phyloP scores from a whole-genome alignment of 768 basidiomycete genomes.

The Agrocybe pediades region DNA sequence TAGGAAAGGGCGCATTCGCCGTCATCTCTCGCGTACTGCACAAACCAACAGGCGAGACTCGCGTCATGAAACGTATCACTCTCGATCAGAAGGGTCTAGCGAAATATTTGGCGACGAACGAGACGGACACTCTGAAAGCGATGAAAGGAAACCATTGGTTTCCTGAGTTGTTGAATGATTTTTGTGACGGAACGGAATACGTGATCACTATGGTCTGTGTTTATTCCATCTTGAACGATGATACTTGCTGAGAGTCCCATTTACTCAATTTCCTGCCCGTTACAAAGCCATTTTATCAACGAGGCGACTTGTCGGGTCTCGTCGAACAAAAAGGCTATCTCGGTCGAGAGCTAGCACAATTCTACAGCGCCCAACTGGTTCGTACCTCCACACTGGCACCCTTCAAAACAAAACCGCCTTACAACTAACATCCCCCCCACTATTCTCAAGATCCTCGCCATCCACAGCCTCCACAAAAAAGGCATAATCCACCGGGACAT shows the following conservation, averaged over 20 bases:
- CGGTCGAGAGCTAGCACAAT: slow-evolving; percentile 23
- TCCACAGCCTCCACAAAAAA: slow-evolving; percentile 31
- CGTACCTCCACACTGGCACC: neutral
- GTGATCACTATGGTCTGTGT: slow-evolving; percentile 24
- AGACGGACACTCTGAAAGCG: slow-evolving; percentile 22
- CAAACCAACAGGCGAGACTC: slow-evolving; percentile 20
- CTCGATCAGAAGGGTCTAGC: slow-evolving; percentile 25
- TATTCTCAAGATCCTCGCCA: slow-evolving; percentile 28
- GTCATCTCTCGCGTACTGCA: slow-evolving; percentile 25
- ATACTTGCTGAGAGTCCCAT: neutral
- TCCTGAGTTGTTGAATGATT: slow-evolving; percentile 23
- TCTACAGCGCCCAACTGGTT: slow-evolving; percentile 31
- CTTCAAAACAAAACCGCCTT: too few species aligned
- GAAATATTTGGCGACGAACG: slow-evolving; percentile 24
- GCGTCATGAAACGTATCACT: slow-evolving; percentile 28
- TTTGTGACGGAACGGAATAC: slow-evolving; percentile 23
- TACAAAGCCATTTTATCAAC: slow-evolving; percentile 24
- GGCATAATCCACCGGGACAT: slow-evolving; percentile 38
- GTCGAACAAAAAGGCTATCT: slow-evolving; percentile 25
- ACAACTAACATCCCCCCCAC: neutral
- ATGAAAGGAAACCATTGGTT: slow-evolving; percentile 26
- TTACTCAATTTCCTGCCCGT: too few species aligned
- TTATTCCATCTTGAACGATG: neutral
- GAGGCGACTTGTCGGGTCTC: slow-evolving; percentile 23
- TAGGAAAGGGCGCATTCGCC: slow-evolving; percentile 27